phyloP scores from a whole-genome alignment of 192 early-diverging fungal species.

The Coemansia sp. region DNA sequence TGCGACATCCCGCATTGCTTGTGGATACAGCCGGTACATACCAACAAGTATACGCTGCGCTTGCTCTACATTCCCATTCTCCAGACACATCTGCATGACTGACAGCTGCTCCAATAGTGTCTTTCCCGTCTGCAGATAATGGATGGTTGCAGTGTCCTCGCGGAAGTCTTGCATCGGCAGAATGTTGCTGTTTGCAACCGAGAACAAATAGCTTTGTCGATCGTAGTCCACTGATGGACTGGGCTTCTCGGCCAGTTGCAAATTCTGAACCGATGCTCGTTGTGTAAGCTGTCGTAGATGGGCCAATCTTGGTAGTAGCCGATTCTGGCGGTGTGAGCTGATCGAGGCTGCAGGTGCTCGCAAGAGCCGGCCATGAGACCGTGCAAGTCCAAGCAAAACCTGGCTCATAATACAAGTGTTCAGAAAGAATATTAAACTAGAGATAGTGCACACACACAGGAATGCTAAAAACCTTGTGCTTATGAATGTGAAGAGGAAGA shows the following conservation, averaged over 20 bases:
- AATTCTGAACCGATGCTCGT: slow-evolving; percentile 10
- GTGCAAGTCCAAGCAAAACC: slow-evolving; percentile 22
- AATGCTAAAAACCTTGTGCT: neutral
- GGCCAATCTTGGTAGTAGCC: slow-evolving; percentile 1
- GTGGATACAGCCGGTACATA: slow-evolving; percentile 61
- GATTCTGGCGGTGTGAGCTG: neutral
- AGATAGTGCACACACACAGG: neutral
- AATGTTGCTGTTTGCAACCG: slow-evolving; percentile 10
- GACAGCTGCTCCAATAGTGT: slow-evolving; percentile 71
- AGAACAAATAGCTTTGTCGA: slow-evolving; percentile 26
- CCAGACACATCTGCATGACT: slow-evolving; percentile 73
- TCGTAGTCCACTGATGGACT: neutral
- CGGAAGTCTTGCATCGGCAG: slow-evolving; percentile 14
- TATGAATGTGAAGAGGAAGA: neutral
- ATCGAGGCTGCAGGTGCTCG: slow-evolving; percentile 1
- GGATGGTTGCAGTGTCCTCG: slow-evolving; percentile 20
- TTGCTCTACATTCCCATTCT: slow-evolving; percentile 68
- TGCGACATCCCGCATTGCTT: slow-evolving; percentile 67
- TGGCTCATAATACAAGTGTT: slow-evolving; percentile 31
- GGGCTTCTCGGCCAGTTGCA: slow-evolving; percentile 18
- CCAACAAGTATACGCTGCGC: slow-evolving; percentile 72
- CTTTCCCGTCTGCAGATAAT: slow-evolving; percentile 44
- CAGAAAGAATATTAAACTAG: neutral
- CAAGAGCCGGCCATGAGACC: slow-evolving; percentile 6
- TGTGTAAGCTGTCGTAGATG: slow-evolving; percentile 19